Evolutionary conservation across 192 early-diverging fungal genomes (phyloP).

Genomic region (Coemansia sp.): DNA sequence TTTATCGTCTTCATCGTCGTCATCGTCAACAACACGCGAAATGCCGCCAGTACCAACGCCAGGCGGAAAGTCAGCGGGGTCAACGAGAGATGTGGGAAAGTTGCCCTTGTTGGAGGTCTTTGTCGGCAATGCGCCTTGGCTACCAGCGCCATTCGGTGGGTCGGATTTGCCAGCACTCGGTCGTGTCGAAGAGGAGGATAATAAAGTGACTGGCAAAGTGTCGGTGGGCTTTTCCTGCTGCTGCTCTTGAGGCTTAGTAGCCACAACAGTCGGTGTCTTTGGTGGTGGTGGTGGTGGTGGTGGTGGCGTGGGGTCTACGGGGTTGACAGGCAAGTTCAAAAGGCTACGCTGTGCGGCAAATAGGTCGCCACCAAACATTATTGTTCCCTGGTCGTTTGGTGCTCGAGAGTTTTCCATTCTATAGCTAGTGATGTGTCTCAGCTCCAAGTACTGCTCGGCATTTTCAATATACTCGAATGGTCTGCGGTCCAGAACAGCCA

Average conservation of each 20-base stretch:
- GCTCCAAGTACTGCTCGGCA: not conserved
- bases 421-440: conserved; percentile 12
- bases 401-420: not conserved
- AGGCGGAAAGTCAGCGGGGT: not conserved
- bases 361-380: conserved; percentile 35
- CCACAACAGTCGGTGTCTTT: not conserved
- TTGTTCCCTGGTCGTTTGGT: conserved; percentile 11
- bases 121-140: not conserved
- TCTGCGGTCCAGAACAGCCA: conserved; percentile 20
- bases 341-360: not conserved
- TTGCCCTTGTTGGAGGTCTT: not conserved
- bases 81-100: not conserved
- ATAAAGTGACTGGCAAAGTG: not conserved
- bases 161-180: not conserved
- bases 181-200: not conserved
- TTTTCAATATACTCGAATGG: conserved; percentile 26
- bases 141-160: not conserved
- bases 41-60: conserved; percentile 6
- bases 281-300: not conserved
- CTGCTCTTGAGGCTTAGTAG: not conserved
- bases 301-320: not conserved
- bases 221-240: not conserved
- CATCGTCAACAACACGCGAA: not conserved
- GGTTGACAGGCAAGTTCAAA: not conserved
- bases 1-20: not conserved